Base-by-base conservation (phyloP, 768 basidiomycete species). In the Calocybe gangraenosa region DNA sequence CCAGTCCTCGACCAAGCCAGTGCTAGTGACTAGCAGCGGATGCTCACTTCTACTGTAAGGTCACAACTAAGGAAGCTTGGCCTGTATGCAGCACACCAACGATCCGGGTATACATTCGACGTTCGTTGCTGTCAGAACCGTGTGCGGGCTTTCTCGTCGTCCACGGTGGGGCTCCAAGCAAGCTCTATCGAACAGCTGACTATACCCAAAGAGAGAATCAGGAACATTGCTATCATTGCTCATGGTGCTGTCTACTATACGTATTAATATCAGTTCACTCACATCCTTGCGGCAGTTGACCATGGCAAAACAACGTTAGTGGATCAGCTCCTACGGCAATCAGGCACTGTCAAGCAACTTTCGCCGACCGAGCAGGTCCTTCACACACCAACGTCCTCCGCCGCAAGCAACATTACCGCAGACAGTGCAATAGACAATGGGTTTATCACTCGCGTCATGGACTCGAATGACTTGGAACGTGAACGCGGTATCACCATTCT, bases 401-500 rank as follows among this genome's bases (percentile, higher is more conserved):
- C 55, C 10, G 55, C 59, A 9, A 51, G 58, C 30, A 59, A 47
- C 14, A 57, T 55, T 15, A 66, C 65, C 0, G 56, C 65, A 9
- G 67, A 66, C 48, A 63, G 61, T 22, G 55, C 62, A 15, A 62
- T 67, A 15, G 66, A 69, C 37, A 61, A 65, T 28, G 67, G 60
- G 1, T 71, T 69, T 52, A 63, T 68, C 40, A 73, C 70, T 0
- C 68, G 74, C 3, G 58, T 75, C 17, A 76, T 76, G 74, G 74
- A 76, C 58, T 74, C 73, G 1, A 73, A 74, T 53, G 73, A 73
- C 63, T 64, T 75, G 7, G 79, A 81, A 59, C 67, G 73, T 22
- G 78, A 80, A 49, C 73, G 79, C 2, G 78, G 79, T 7, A 81
- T 81, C 42, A 80, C 79, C 13, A 81, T 81, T 46, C 68, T 79